Evolutionary conservation across 768 basidiomycete genomes (phyloP).

Genomic region (Clitopilus passeckerianus): DNA sequence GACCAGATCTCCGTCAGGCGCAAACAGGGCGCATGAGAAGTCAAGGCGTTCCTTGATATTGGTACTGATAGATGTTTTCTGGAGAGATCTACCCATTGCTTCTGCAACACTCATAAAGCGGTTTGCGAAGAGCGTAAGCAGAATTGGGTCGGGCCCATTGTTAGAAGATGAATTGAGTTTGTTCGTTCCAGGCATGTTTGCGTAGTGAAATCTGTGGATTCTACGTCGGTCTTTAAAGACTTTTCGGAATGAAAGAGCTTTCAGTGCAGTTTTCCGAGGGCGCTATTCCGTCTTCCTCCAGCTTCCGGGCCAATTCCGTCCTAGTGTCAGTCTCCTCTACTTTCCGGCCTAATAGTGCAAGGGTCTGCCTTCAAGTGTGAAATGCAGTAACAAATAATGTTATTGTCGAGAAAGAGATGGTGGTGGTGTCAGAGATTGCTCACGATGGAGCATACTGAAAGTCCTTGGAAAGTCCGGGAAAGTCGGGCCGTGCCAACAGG

Average conservation of each 20-base stretch:
- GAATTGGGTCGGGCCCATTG: conserved; percentile 74
- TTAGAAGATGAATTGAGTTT: conserved; percentile 10
- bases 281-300: neutral
- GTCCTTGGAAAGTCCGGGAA: neutral
- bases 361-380: neutral
- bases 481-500: neutral
- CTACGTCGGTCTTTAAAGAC: neutral
- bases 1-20: conserved; percentile 90
- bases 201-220: neutral
- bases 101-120: conserved; percentile 98
- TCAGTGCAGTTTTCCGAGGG: neutral
- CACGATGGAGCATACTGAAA: neutral
- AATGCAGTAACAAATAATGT: neutral
- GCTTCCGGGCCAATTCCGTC: neutral
- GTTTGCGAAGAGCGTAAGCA: conserved; percentile 89
- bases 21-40: conserved; percentile 93
- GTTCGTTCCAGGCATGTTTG: conserved; percentile 4
- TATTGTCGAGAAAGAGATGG: neutral
- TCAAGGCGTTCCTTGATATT: conserved; percentile 97
- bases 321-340: neutral
- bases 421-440: neutral
- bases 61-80: conserved; percentile 88
- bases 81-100: conserved; percentile 89
- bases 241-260: neutral
- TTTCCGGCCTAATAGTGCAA: neutral